These are phyloP conservation scores for Kwoniella bestiolae DNA, from an alignment of 768 basidiomycete species.

Conservation along the genomic window DNA sequence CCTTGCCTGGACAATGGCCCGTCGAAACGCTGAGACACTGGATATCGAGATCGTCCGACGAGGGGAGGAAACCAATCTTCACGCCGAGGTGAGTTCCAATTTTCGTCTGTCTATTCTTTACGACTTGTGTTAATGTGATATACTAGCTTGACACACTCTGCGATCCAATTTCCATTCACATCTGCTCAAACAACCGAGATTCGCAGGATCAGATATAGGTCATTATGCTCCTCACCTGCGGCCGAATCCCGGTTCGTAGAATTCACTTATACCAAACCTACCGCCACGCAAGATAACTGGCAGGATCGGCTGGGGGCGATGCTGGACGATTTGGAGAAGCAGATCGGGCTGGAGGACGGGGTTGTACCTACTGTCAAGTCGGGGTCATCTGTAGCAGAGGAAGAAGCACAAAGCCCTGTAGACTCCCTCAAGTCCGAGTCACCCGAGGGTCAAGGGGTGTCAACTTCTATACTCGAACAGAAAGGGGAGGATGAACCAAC, in stretches of 20 bases:
- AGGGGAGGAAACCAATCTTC: slow-evolving; percentile 11
- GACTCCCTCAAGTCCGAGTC: no score
- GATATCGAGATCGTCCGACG: background rate
- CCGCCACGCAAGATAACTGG: slow-evolving; percentile 7
- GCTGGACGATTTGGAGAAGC: slow-evolving; percentile 21
- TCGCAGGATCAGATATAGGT: slow-evolving; percentile 14
- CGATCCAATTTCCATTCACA: slow-evolving; percentile 19
- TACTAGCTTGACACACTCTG: slow-evolving; percentile 18
- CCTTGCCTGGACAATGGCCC: slow-evolving; percentile 20
- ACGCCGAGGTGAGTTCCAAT: slow-evolving; percentile 17
- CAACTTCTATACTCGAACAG: background rate
- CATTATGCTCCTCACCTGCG: background rate
- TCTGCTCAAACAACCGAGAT: background rate
- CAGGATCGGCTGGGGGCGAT: slow-evolving; percentile 16
- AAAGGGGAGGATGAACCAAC: background rate
- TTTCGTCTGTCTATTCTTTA: background rate
- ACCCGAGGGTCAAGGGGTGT: no score
- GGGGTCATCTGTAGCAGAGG: no score
- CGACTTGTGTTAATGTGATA: background rate
- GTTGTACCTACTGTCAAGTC: no score
- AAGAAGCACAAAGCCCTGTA: no score
- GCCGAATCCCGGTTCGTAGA: slow-evolving; percentile 4
- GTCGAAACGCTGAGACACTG: slow-evolving; percentile 17
- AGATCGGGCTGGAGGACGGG: slow-evolving; percentile 5
- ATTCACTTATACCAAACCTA: slow-evolving; percentile 14